Evolutionary conservation across 78 protist species (phyloP), one percentile per base, ranked within the genome.

Genomic region (Dictyostelium citrinum): DNA sequence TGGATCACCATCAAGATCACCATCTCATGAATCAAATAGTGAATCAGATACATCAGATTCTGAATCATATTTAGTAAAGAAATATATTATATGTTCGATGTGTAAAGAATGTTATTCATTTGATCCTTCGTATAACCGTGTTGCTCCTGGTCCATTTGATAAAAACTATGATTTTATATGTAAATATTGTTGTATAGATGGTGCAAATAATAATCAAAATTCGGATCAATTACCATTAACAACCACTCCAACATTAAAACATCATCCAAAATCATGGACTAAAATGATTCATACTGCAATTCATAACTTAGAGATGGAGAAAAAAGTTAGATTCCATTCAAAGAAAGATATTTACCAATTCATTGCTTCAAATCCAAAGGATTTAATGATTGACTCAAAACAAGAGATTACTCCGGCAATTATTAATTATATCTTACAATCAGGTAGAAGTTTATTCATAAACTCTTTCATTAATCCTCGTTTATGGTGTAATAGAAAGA

Each of bases 401-500:
- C 85, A 88, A 88, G 85, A 76, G 17, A 75, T 60, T 33, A 78
- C 68, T 29, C 68, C 55, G 0, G 81, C 76, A 1, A 35, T 88
- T 37, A 67, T 88, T 2, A 88, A 88, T 11, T 88, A 67, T n/a
- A 46, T 88, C 75, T 43, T 88, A 20, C n/a, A 37, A 17, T 88
- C 93, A 1, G 93, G 93, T 33, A 76, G 93, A 76, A 76, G 85
- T 49, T 46, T 88, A 29, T 88, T 88, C 71, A 43, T 88, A 31
- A 88, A 88, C 17, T 61, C 80, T 17, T 24, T 49, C 27, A 67
- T 78, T 20, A 67, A 88, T 49, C 64, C n/a, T 16, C 29, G 93
- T 22, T 27, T 88, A 17, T 88, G 93, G 93, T 88, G 93, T 49
- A 88, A 88, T 67, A 76, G 93, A 88, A 88, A 88, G 58, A 88